phyloP scores from a whole-genome alignment of 1,284 basidiomycete species.

The Ustilago tritici region DNA sequence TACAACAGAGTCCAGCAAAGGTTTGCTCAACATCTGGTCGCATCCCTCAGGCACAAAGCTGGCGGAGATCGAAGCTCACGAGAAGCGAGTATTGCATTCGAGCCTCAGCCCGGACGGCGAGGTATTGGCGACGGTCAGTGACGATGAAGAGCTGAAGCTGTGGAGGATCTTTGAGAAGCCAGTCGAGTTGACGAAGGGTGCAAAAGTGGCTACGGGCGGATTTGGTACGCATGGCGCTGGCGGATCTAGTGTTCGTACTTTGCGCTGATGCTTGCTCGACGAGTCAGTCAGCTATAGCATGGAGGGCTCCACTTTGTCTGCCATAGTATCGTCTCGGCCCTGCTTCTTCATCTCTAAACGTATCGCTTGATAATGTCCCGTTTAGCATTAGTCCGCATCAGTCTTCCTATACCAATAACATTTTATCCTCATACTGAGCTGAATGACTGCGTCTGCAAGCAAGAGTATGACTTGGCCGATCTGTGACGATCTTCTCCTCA shows the following conservation, averaged over 20 bases:
- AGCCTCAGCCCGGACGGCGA: constrained; percentile 66
- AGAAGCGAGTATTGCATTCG: constrained; percentile 61
- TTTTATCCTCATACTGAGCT: not conserved
- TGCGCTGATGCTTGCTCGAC: constrained; percentile 22
- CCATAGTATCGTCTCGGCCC: not conserved
- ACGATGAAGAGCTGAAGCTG: constrained; percentile 68
- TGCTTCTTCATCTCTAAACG: not conserved
- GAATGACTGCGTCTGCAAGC: not conserved
- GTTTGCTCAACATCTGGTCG: constrained; percentile 65
- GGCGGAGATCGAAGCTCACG: constrained; percentile 67
- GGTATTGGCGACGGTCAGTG: constrained; percentile 65
- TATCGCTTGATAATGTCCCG: not conserved
- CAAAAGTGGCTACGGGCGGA: constrained; percentile 19
- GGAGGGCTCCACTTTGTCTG: not conserved
- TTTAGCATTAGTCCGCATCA: not conserved
- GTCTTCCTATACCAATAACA: constrained; percentile 7
- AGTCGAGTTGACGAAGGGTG: constrained; percentile 44
- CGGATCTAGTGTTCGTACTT: constrained; percentile 35
- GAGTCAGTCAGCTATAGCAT: not conserved
- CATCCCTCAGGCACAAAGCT: constrained; percentile 64
- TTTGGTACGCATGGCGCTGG: constrained; percentile 29
- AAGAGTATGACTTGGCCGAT: not conserved
- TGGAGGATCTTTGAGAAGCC: constrained; percentile 68
- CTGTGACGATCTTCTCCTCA: not conserved
- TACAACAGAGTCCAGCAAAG: constrained; percentile 55